phyloP scores from a whole-genome alignment of 768 basidiomycete genomes.

The Porphyrellus cyaneotinctus region DNA sequence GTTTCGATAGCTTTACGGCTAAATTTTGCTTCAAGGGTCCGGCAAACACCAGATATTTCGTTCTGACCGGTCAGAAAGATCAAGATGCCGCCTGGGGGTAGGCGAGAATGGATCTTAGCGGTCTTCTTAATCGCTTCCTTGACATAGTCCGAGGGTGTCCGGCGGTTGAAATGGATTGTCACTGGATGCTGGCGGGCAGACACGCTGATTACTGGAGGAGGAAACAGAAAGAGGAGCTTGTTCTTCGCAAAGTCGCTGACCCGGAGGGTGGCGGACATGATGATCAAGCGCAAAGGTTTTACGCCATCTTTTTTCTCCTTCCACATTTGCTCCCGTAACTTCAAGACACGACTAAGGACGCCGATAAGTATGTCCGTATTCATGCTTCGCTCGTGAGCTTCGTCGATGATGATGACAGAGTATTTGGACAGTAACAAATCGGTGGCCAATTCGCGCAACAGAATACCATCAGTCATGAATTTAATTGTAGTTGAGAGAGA shows the following conservation, averaged over 20 bases:
- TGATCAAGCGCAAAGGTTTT: constrained; percentile 89
- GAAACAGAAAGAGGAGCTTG: constrained; percentile 66
- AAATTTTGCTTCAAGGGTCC: constrained; percentile 74
- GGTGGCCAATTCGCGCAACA: constrained; percentile 85
- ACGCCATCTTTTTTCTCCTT: constrained; percentile 63
- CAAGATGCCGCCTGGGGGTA: constrained; percentile 91
- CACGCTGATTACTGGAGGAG: constrained; percentile 91
- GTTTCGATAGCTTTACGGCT: constrained; percentile 59
- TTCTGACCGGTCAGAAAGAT: constrained; percentile 95
- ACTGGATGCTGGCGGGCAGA: constrained; percentile 92
- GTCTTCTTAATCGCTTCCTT: constrained; percentile 88
- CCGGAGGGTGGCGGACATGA: constrained; percentile 98
- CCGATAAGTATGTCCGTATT: constrained; percentile 98
- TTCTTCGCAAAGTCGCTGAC: constrained; percentile 92
- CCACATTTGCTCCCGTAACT: constrained; percentile 88
- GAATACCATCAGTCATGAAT: constrained; percentile 99
- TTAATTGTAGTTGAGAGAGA: constrained; percentile 90
- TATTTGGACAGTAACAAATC: constrained; percentile 95
- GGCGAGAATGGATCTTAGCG: constrained; percentile 83
- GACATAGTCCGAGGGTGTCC: constrained; percentile 84
- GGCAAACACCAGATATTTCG: constrained; percentile 85
- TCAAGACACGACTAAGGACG: constrained; percentile 90
- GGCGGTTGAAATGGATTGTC: constrained; percentile 87
- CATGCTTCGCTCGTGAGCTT: constrained; percentile 97
- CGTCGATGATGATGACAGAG: constrained; percentile 93